Base-by-base conservation (phyloP, 2,329 filamentous ascomycete species). In the Epichloe sibirici region DNA sequence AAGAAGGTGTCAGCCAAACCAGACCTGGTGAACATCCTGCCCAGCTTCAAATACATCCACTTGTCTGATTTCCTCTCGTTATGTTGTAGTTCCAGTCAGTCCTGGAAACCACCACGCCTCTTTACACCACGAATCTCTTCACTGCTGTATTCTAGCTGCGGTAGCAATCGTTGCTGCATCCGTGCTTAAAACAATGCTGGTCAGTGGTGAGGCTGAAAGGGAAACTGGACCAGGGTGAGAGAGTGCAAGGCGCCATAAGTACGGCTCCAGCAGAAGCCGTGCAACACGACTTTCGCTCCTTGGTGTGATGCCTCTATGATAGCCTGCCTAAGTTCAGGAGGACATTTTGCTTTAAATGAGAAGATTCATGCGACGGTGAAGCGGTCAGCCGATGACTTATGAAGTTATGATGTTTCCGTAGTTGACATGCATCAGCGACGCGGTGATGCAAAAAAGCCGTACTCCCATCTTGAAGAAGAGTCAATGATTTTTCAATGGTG, bases 141-240 rank as follows among this genome's bases (percentile, higher is more conserved):
- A 88, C 49, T 86, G 88, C 65, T 85, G 82, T 58, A 75, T 72
- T 1, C 86, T 82, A 17, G 76, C 79, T 0, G 75, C 80, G 23
- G 63, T 88, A 45, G 79, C 84, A 1, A 82, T 89, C 45, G 59
- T 79, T 28, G 75, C 80, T 54, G 84, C 85, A 0, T 78, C 78
- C 0, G 65, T 81, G 2, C 70, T 90, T 58, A 71, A 84, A 9
- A 70, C 82, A 38, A 78, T 87, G 40, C 71, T 90, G 28, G 74
- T 76, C 12, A 70, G 77, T 90, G 25, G 74, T 76, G 13, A 70
- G 77, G 44, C 63, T 88, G 59, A 90, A 90, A 61, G 81, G 76
- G 71, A 86, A 81, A 65, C 71, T 90, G 2, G 85, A 87, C 46
- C 70, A 72, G 13, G 85, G 83, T 0, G 77, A 85, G 58, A 69